Base-by-base conservation (phyloP, 352 stramenopile species). In the Paralagenidium karlingii region DNA sequence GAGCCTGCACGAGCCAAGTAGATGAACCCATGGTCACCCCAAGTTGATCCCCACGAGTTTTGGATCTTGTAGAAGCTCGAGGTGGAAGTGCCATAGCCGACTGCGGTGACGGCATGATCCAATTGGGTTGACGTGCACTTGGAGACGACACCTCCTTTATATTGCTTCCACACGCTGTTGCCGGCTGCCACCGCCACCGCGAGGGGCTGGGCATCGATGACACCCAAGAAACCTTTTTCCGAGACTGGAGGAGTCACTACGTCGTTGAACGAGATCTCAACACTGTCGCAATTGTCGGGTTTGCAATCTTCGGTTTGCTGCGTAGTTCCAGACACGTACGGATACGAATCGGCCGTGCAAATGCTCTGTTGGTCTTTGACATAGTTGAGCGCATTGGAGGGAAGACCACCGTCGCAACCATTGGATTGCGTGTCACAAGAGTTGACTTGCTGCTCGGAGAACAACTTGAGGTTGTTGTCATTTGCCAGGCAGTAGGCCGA, bases 231-330 rank as follows among this genome's bases (percentile, higher is more conserved):
- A 13, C 12, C 34, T 5, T 15, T 8, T 12, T 49, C 43, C 24
- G 12, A n/a, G 36, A 32, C 38, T 88, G 85, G 40, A 84, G 94
- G 58, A 22, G 12, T 5, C 12, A 28, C 10, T 9, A 18, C 27
- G 18, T 29, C 8, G n/a, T 36, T 7, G 3, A 36, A 16, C 16
- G 7, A 19, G 7, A 36, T 36, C 3, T 36, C 28, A 33, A 33
- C 30, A 16, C 3, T 19, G n/a, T n/a, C n/a, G 21, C 30, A 36
- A 36, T 3, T 8, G 7, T 3, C 22, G 16, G 18, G n/a, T 7
- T 3, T 7, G 21, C 30, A 36, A 7, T 36, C 22, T 36, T 19
- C 30, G 21, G 19, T 7, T 7, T 36, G 19, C 7, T 19, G 16
- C 3, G 30, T 24, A 7, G 8, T 8, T 8, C 24, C 12, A 2